phyloP scores from a whole-genome alignment of 2,329 filamentous ascomycete genomes.

The Epichloe gansuensis region DNA sequence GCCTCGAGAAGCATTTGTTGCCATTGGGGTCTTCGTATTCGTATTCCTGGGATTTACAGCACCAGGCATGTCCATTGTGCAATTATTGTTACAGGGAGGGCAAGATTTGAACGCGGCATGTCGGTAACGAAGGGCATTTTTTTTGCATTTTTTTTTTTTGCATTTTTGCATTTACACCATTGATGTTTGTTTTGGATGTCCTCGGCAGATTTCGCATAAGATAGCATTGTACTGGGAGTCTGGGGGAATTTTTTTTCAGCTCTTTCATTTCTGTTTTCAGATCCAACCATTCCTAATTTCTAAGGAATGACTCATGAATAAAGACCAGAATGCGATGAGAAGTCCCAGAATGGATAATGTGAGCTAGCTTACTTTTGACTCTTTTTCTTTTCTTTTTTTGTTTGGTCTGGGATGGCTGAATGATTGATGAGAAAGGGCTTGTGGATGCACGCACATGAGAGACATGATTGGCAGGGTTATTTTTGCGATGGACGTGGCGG shows the following conservation, averaged over 20 bases:
- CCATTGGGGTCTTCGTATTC: constrained; percentile 2
- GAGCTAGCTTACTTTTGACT: no score
- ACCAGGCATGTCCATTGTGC: constrained; percentile 3
- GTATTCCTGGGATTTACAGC: constrained; percentile 6
- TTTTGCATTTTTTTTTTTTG: not conserved
- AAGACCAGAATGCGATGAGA: no score
- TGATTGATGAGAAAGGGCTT: no score
- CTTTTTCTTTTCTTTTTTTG: no score
- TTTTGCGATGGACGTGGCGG: not conserved
- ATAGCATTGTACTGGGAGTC: not conserved
- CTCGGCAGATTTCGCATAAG: not conserved
- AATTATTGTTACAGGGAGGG: not conserved
- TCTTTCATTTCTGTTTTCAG: no score
- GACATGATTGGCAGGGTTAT: not conserved
- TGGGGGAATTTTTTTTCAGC: not conserved
- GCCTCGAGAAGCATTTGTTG: not conserved
- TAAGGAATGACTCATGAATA: no score
- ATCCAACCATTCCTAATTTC: no score
- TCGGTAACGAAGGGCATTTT: not conserved
- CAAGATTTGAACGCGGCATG: not conserved
- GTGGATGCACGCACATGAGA: no score
- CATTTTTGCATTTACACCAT: not conserved
- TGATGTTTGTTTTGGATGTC: not conserved
- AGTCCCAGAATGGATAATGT: no score
- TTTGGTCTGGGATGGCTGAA: no score